Conservation (phyloP, 78 protist genomes). For the Isochrysis galbana region DNA sequence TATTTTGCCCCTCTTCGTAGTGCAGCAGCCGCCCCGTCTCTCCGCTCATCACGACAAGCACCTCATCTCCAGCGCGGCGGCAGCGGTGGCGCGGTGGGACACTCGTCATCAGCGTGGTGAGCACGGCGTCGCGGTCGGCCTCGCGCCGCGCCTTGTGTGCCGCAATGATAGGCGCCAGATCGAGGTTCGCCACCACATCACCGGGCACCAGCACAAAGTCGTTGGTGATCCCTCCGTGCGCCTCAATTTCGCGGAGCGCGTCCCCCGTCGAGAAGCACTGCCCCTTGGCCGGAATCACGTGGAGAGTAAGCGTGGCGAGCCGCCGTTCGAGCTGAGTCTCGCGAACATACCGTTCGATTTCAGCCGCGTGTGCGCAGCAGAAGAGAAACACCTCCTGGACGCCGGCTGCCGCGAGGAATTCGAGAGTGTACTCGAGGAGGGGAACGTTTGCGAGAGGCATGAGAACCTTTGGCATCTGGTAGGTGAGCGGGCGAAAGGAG, state of each 20-base stretch:
- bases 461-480: slow-evolving; percentile 26
- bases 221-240: slow-evolving; percentile 45
- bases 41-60: slow-evolving; percentile 31
- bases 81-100: slow-evolving; percentile 55
- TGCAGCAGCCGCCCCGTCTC: slow-evolving; percentile 52
- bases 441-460: slow-evolving; percentile 80
- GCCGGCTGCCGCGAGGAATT: slow-evolving; percentile 74
- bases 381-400: slow-evolving; percentile 72
- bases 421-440: slow-evolving; percentile 83
- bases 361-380: slow-evolving; percentile 63
- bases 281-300: background rate
- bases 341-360: slow-evolving; percentile 55
- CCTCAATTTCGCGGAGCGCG: slow-evolving; percentile 74
- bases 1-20: background rate
- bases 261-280: slow-evolving; percentile 67
- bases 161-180: slow-evolving; percentile 56
- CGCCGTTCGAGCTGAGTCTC: background rate
- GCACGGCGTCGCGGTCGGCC: slow-evolving; percentile 64
- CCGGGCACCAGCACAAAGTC: slow-evolving; percentile 78
- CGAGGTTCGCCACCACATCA: slow-evolving; percentile 76
- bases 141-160: slow-evolving; percentile 71
- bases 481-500: background rate
- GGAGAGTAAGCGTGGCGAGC: background rate
- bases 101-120: slow-evolving; percentile 69
- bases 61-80: slow-evolving; percentile 47